phyloP scores from a whole-genome alignment of 2,329 filamentous ascomycete species.

The Exophiala oligosperma region DNA sequence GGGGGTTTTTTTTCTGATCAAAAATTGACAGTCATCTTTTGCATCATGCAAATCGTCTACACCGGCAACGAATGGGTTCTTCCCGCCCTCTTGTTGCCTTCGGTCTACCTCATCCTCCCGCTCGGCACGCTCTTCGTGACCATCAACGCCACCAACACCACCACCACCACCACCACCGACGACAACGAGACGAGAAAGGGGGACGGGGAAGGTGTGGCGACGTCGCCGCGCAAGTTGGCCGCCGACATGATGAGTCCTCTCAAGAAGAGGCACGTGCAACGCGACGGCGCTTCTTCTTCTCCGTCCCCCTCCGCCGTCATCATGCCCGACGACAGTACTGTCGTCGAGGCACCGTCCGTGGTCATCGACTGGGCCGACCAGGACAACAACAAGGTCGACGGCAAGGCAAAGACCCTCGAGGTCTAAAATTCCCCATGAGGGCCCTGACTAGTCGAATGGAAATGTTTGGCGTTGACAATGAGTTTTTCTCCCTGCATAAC shows the following conservation, averaged over 20 bases:
- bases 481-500: too few species aligned
- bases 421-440: too few species aligned
- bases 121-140: constrained; percentile 26
- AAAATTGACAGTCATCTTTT: constrained; percentile 19
- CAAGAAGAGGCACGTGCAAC: too few species aligned
- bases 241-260: not conserved
- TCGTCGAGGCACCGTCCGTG: not conserved
- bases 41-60: constrained; percentile 17
- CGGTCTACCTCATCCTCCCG: constrained; percentile 22
- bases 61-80: constrained; percentile 2
- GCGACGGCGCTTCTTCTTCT: not conserved
- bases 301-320: constrained; percentile 2
- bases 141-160: constrained; percentile 5
- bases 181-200: not conserved
- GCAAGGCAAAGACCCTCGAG: too few species aligned
- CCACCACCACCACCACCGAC: not conserved
- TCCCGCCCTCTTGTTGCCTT: constrained; percentile 19
- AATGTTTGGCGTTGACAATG: too few species aligned
- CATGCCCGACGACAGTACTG: not conserved
- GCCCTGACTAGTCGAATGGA: too few species aligned
- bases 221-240: not conserved
- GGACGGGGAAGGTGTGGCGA: not conserved
- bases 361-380: constrained; percentile 6
- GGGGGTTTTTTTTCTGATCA: too few species aligned
- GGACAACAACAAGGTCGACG: not conserved